Percentiles rank a stretch among this genome's conserved stretches.
phyloP scores from a whole-genome alignment of 23 red algal species.

The Gracilaria vermiculophylla region DNA sequence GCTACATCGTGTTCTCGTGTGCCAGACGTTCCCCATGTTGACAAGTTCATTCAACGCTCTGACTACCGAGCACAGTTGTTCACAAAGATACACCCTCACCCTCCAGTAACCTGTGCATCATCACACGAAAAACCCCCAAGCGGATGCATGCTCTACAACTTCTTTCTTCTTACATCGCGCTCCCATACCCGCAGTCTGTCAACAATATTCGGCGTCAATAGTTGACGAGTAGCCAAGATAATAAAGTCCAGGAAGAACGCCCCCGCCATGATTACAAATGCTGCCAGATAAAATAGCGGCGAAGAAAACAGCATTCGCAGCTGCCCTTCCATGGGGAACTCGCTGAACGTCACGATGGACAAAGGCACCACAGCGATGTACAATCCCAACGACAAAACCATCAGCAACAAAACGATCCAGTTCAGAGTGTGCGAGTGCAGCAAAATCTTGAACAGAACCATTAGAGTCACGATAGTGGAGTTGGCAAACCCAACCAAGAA shows the following conservation, averaged over 20 bases:
- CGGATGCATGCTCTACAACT: too few relatives aligned
- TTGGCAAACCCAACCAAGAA: slow-evolving; percentile 63
- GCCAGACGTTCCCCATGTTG: too few relatives aligned
- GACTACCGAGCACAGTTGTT: too few relatives aligned
- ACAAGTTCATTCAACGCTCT: too few relatives aligned
- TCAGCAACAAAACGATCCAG: slow-evolving; percentile 65
- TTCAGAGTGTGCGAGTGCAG: slow-evolving; percentile 69
- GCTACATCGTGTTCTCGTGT: too few relatives aligned
- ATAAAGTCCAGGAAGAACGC: slow-evolving; percentile 71
- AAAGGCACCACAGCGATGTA: slow-evolving; percentile 57
- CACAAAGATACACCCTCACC: too few relatives aligned
- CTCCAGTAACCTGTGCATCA: too few relatives aligned
- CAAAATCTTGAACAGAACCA: slow-evolving; percentile 67
- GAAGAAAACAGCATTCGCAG: slow-evolving; percentile 59
- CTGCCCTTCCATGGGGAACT: slow-evolving; percentile 64
- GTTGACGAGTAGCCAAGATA: slow-evolving; percentile 49
- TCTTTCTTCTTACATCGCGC: slow-evolving; percentile 13
- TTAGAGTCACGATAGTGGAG: slow-evolving; percentile 45
- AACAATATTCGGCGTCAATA: slow-evolving; percentile 64
- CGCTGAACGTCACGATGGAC: slow-evolving; percentile 29
- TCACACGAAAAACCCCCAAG: too few relatives aligned
- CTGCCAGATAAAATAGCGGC: slow-evolving; percentile 40
- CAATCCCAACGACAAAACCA: slow-evolving; percentile 49
- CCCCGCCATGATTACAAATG: slow-evolving; percentile 53
- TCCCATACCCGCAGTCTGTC: slow-evolving; percentile 47